These are phyloP conservation scores for Aspergillus aculeatinus DNA, from an alignment of 2,329 filamentous ascomycete genomes.

Conservation along the genomic window DNA sequence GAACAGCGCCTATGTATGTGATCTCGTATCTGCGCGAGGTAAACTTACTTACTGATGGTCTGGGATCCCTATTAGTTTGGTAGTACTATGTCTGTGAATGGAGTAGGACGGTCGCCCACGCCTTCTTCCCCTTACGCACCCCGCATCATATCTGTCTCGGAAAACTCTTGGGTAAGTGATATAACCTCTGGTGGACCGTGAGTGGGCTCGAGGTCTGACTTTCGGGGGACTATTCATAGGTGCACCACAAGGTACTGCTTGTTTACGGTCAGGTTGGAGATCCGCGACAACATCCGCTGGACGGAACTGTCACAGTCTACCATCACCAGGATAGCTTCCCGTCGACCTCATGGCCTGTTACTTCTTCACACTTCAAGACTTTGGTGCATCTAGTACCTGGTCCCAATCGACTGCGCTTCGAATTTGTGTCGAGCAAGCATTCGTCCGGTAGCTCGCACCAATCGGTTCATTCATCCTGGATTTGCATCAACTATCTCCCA, in stretches of 20 bases:
- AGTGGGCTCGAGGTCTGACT: neutral
- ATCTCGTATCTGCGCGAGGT: conserved; percentile 2
- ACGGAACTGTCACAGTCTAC: conserved; percentile 75
- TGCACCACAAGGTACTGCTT: conserved; percentile 85
- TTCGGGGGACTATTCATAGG: conserved; percentile 51
- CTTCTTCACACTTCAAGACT: conserved; percentile 86
- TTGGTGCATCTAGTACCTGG: conserved; percentile 88
- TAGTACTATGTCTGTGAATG: conserved; percentile 35
- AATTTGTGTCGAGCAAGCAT: conserved; percentile 81
- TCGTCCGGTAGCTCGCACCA: conserved; percentile 63
- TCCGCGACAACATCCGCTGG: conserved; percentile 63
- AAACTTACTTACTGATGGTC: neutral
- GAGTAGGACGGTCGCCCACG: conserved; percentile 50
- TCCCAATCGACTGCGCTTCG: conserved; percentile 81
- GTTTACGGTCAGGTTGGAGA: conserved; percentile 81
- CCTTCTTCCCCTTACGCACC: conserved; percentile 79
- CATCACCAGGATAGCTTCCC: conserved; percentile 86
- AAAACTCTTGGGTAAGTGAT: conserved; percentile 76
- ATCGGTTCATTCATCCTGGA: conserved; percentile 70
- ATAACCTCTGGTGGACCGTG: neutral
- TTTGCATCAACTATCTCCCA: conserved; percentile 84
- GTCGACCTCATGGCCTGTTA: conserved; percentile 80
- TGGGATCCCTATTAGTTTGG: conserved; percentile 30
- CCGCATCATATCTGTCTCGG: conserved; percentile 71
- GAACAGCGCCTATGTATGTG: conserved; percentile 45